Evolutionary conservation across 345 rosid genomes (phyloP), one percentile per base, ranked within the genome.

Genomic region (Euphorbia lathyris): DNA sequence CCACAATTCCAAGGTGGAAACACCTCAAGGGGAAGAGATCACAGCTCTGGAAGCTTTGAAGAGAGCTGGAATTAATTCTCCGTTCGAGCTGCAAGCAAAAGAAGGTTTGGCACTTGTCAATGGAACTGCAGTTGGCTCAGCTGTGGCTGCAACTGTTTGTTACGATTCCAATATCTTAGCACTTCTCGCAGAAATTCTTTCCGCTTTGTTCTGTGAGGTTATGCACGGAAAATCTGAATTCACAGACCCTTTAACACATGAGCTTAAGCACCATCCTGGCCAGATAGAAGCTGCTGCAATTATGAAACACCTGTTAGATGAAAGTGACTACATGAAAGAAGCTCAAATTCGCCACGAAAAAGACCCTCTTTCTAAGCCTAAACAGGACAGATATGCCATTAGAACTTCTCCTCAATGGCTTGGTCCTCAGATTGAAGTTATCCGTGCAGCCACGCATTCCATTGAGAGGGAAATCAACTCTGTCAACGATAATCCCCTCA

Each of bases 321-420:
- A 47, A 26, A 81, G 85, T 58, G 85, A 75, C 0, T 82, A 72
- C 73, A 50, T 82, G 72, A 77, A 76, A 19, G 83, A 77, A 64
- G 85, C 85, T 0, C 57, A 79, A 62, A 63, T 70, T 29, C 78
- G 78, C 56, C 74, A 81, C 9, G 79, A 84, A 56, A 80, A 73
- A 45, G 77, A 82, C 71, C 85, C 87, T 1, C 81, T 84, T 30
- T 75, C 82, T 2, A 84, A 82, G 68, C 85, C 87, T 6, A 84
- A 79, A 72, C 83, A 79, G 68, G 82, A 84, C 69, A 66, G 85
- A 3, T 84, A 82, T 36, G 87, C 87, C 1, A 68, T 84, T 17
- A 72, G 83, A 61, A 84, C 87, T n/a, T 84, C 87, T 68, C 87
- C 87, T 11, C 87, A 84, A 25, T 84, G 87, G 85, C 85, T 84